These are phyloP conservation scores for Tinospora cordifolia DNA, from an alignment of 164 flowering plant species.

Conservation along the genomic window DNA sequence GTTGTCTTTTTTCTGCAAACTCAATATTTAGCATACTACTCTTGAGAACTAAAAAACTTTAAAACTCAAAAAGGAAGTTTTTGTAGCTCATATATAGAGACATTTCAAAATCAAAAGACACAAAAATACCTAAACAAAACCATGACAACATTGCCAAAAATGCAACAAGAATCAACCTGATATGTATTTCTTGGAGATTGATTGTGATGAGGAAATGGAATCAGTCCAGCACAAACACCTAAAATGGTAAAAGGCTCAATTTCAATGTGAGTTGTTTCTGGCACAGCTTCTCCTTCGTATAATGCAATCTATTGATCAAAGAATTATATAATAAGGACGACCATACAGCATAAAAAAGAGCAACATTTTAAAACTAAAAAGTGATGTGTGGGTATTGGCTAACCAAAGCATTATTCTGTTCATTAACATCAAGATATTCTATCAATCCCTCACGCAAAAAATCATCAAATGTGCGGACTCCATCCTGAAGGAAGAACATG, in stretches of 20 bases:
- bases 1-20: no score
- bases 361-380: neutral
- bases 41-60: no score
- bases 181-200: slow-evolving; percentile 99
- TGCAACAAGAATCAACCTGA: slow-evolving; percentile 47
- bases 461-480: slow-evolving; percentile 73
- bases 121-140: no score
- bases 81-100: no score
- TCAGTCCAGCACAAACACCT: slow-evolving; percentile 87
- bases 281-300: slow-evolving; percentile 66
- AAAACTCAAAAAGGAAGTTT: no score
- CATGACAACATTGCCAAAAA: neutral
- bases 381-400: slow-evolving; percentile 18
- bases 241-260: slow-evolving; percentile 95
- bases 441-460: slow-evolving; percentile 82
- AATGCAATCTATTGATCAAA: slow-evolving; percentile 59
- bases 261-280: slow-evolving; percentile 84
- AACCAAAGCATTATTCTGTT: slow-evolving; percentile 95
- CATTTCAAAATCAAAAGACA: no score
- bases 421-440: slow-evolving; percentile 97
- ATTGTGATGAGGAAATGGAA: slow-evolving; percentile 94
- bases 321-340: neutral
- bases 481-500: slow-evolving; percentile 49
- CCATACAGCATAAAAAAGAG: neutral
- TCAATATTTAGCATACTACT: no score